Evolutionary conservation across 2,329 filamentous ascomycete genomes (phyloP).

Genomic region (Pezicula radicicola): DNA sequence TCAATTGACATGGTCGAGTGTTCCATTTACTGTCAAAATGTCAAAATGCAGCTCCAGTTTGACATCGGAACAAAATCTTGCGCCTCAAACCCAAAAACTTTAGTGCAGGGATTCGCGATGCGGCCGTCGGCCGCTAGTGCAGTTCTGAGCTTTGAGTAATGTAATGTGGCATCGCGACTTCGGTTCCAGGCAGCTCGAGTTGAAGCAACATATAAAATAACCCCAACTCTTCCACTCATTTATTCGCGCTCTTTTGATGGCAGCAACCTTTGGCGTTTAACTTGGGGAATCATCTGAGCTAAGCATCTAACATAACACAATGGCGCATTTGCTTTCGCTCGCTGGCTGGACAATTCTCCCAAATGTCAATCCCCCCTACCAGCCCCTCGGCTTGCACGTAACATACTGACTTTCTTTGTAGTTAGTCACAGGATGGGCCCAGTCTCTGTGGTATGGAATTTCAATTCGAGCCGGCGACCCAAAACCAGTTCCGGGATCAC

Average conservation of each 20-base stretch:
- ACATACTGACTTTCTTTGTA: slow-evolving; percentile 31
- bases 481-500: slow-evolving; percentile 67
- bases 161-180: background rate
- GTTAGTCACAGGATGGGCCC: slow-evolving; percentile 75
- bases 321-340: slow-evolving; percentile 43
- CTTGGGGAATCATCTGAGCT: no score
- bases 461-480: slow-evolving; percentile 87
- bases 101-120: slow-evolving; percentile 12
- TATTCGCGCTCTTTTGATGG: no score
- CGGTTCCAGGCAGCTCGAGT: background rate
- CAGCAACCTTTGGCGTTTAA: no score
- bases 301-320: background rate
- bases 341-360: slow-evolving; percentile 62
- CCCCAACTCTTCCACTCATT: no score
- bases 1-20: slow-evolving; percentile 24
- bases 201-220: no score
- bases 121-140: slow-evolving; percentile 16
- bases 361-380: slow-evolving; percentile 39
- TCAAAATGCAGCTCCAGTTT: background rate
- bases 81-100: slow-evolving; percentile 10
- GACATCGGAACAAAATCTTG: slow-evolving; percentile 12
- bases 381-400: background rate
- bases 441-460: slow-evolving; percentile 81
- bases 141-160: background rate
- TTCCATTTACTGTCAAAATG: background rate